Evolutionary conservation across 495 filamentous ascomycete genomes (phyloP).

Genomic region (Neurospora tetrasperma): DNA sequence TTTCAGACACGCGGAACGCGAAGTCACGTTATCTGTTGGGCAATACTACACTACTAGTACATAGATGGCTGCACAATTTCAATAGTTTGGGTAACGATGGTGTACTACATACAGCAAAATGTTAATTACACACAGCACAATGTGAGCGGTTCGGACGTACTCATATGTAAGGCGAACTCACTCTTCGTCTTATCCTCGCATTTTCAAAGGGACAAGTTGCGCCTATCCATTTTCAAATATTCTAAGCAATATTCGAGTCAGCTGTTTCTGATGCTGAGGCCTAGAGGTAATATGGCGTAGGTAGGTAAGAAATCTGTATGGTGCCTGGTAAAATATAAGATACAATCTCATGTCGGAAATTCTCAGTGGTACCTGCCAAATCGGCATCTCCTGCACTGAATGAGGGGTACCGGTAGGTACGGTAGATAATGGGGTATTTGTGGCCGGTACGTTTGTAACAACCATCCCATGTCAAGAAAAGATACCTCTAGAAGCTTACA

Average conservation of each 20-base stretch:
- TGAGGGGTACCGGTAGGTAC: not conserved
- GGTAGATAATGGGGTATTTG: not conserved
- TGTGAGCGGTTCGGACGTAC: not conserved
- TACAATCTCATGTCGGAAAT: not conserved
- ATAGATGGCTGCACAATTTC: not conserved
- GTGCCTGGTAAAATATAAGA: not conserved
- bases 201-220: not conserved
- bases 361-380: not conserved
- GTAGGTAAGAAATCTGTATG: not conserved
- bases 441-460: not conserved
- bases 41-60: not conserved
- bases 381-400: not conserved
- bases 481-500: not conserved
- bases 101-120: too few relatives aligned
- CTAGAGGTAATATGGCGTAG: not conserved
- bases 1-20: slow-evolving; percentile 2
- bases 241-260: not conserved
- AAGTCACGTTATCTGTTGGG: not conserved
- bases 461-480: not conserved
- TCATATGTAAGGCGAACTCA: not conserved
- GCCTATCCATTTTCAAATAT: not conserved
- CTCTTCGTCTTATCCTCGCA: not conserved
- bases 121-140: not conserved
- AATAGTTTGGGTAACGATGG: not conserved
- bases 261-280: not conserved